Evolutionary conservation across 2,329 filamentous ascomycete genomes (phyloP), one percentile per base, ranked within the genome.

Genomic region (Botrytis paeoniae): DNA sequence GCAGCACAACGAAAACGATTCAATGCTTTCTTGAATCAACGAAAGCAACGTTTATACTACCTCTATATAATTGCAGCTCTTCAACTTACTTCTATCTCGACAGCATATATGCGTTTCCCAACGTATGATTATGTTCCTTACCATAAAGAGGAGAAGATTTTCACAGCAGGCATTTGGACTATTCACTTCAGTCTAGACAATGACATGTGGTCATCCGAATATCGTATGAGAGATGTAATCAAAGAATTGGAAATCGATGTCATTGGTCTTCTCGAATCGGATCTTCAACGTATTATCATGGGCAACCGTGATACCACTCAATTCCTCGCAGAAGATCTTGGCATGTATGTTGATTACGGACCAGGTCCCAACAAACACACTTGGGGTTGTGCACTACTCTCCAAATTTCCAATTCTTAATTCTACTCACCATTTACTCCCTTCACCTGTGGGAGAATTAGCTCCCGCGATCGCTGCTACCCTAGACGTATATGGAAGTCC

Each of bases 361-460:
- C 96, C 96, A 43, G 96, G 96, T 2, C 96, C 96, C 10, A 97
- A 99, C 87, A 99, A 98, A 85, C 96, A 99, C 84, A 99, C 96
- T 0, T 99, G 96, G 96, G 96, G 96, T 69, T 89, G 92, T 16
- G 96, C 95, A 35, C 86, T 99, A 62, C 87, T 99, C 6, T 98
- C 94, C 78, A 98, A 98, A 81, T 99, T 98, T 85, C 96, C 96
- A 5, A 99, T 99, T 79, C 83, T 99, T 74, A 97, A 98, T 84
- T 97, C 94, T 1, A 98, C 95, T 35, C 96, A 99, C 81, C 96
- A 99, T 79, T 89, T 99, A 20, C 88, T 98, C 7, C 96, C 96
- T 25, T 96, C 92, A 22, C 96, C 96, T 0, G 95, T 97, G 1
- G 96, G 96, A 74, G 96, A 99, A 82, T 88, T 99, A 45, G 96